A percentile compares a stretch with the other conserved stretches of the same genome.
Conservation (phyloP, 1,284 basidiomycete species). For the Pascua guehoae region DNA sequence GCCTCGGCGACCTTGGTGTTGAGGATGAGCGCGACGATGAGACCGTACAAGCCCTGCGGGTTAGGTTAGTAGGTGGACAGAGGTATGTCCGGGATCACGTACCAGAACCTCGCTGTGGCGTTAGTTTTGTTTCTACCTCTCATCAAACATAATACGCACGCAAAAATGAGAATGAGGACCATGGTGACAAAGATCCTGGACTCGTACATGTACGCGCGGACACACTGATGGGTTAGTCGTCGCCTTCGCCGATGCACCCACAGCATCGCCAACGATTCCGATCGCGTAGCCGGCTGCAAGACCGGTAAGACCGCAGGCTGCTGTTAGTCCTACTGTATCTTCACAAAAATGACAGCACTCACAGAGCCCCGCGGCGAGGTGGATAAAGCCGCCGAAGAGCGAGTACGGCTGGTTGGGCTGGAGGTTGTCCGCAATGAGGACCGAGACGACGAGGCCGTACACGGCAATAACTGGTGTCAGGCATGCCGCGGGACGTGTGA, state of each 20-base stretch:
- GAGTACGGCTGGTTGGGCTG: slow-evolving; percentile 52
- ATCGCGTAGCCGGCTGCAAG: slow-evolving; percentile 98
- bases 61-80: slow-evolving; percentile 1
- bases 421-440: slow-evolving; percentile 65
- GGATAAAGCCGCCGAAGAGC: slow-evolving; percentile 83
- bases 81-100: neutral
- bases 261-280: slow-evolving; percentile 90
- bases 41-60: slow-evolving; percentile 53
- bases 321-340: neutral
- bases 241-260: slow-evolving; percentile 49
- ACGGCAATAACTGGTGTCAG: slow-evolving; percentile 51
- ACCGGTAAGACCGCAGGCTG: slow-evolving; percentile 55
- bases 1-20: slow-evolving; percentile 47
- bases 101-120: slow-evolving; percentile 36
- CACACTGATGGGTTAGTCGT: slow-evolving; percentile 43
- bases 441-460: slow-evolving; percentile 58
- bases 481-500: slow-evolving; percentile 22
- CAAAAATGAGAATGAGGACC: slow-evolving; percentile 55
- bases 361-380: slow-evolving; percentile 85
- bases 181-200: slow-evolving; percentile 72
- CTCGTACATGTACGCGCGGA: slow-evolving; percentile 56
- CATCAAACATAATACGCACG: slow-evolving; percentile 29
- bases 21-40: slow-evolving; percentile 57
- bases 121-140: neutral
- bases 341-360: slow-evolving; percentile 1